Percentiles rank a stretch among this genome's conserved stretches.
These are phyloP conservation scores for Ceratocystis albifundus DNA, from an alignment of 2,329 filamentous ascomycete genomes.

Conservation along the genomic window DNA sequence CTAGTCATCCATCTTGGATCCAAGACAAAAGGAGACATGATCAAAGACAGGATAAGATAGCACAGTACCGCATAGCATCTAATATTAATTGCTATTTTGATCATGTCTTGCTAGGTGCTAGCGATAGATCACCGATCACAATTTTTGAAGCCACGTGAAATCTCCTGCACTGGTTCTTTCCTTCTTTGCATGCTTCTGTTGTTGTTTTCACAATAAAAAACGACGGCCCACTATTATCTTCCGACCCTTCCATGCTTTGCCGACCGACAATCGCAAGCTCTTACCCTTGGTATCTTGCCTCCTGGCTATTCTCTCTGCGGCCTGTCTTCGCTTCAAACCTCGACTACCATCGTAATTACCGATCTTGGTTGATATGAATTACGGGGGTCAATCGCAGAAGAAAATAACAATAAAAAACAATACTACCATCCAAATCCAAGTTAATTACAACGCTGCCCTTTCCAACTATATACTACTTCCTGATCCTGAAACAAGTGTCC, in stretches of 20 bases:
- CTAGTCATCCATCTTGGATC: background rate
- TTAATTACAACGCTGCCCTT: slow-evolving; percentile 3
- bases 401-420: background rate
- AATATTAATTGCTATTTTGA: no score
- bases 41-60: background rate
- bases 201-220: no score
- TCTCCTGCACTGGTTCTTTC: no score
- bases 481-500: slow-evolving; percentile 5
- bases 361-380: background rate
- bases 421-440: slow-evolving; percentile 6
- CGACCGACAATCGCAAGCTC: no score
- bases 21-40: background rate
- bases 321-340: background rate
- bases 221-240: no score
- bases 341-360: background rate
- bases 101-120: no score
- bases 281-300: background rate
- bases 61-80: background rate
- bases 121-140: no score
- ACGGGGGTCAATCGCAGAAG: background rate
- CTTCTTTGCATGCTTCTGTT: no score
- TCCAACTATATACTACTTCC: slow-evolving; percentile 1
- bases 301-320: background rate
- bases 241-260: no score
- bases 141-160: no score